Evolutionary conservation across 768 basidiomycete genomes (phyloP).

Genomic region (Gelatoporia subvermispora): DNA sequence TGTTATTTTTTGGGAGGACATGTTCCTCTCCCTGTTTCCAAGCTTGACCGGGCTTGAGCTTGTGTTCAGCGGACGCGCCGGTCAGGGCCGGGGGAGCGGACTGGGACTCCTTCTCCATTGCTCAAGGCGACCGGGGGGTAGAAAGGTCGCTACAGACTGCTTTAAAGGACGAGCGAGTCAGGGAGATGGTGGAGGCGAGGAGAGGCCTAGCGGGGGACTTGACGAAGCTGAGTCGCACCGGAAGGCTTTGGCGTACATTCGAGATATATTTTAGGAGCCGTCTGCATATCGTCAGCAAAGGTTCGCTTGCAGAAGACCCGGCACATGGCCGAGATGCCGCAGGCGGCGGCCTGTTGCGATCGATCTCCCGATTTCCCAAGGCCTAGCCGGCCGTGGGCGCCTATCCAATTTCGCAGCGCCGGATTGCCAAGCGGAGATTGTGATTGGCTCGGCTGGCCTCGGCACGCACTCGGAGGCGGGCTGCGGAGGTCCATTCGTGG

Average conservation of each 20-base stretch:
- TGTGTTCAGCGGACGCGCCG: conserved; percentile 1
- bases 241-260: not conserved
- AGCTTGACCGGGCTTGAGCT: conserved; percentile 24
- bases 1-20: conserved; percentile 37
- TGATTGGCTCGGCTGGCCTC: too few relatives aligned
- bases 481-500: too few relatives aligned
- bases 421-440: too few relatives aligned
- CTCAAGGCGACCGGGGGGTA: not conserved
- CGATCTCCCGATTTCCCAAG: too few relatives aligned
- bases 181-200: not conserved
- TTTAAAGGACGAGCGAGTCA: not conserved
- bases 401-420: too few relatives aligned
- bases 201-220: not conserved
- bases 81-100: not conserved
- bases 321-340: too few relatives aligned
- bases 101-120: not conserved
- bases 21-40: conserved; percentile 39
- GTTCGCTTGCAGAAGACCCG: too few relatives aligned
- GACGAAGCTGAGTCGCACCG: conserved; percentile 3
- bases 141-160: not conserved
- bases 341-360: too few relatives aligned
- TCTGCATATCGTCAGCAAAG: too few relatives aligned
- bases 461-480: too few relatives aligned
- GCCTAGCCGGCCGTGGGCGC: too few relatives aligned
- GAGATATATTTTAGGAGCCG: too few relatives aligned